Conservation (phyloP, 2,329 filamentous ascomycete species). For the Fusarium sp. region DNA sequence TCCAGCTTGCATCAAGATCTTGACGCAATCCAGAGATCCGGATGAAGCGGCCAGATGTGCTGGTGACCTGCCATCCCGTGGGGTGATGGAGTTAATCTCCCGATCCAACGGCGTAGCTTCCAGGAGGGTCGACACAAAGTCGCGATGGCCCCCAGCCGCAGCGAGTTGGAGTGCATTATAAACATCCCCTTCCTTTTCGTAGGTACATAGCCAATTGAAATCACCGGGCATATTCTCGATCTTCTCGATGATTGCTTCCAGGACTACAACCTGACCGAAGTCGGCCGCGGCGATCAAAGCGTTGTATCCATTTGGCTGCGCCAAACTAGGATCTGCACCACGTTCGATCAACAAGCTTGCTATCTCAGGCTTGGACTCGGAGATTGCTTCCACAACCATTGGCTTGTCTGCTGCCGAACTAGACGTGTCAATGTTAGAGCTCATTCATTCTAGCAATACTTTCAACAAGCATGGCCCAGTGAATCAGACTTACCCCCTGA, state of each 20-base stretch:
- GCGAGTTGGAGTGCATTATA: conserved; percentile 41
- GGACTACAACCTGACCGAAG: conserved; percentile 22
- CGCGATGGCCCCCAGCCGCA: conserved; percentile 21
- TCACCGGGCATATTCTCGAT: conserved; percentile 7
- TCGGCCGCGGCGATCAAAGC: conserved; percentile 26
- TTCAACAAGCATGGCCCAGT: neutral
- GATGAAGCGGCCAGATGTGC: conserved; percentile 34
- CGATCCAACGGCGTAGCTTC: conserved; percentile 20
- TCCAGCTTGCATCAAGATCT: conserved; percentile 14
- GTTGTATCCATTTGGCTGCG: conserved; percentile 16
- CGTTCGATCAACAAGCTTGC: conserved; percentile 25
- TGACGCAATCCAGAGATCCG: conserved; percentile 34
- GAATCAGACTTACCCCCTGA: neutral
- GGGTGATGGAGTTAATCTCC: conserved; percentile 18
- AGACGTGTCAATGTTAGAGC: neutral
- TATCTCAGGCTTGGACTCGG: conserved; percentile 3
- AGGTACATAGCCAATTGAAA: conserved; percentile 31
- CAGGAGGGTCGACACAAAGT: conserved; percentile 27
- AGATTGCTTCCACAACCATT: conserved; percentile 29
- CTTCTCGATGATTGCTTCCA: conserved; percentile 21
- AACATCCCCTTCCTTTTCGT: conserved; percentile 11
- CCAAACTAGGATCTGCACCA: conserved; percentile 32
- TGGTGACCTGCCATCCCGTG: conserved; percentile 21
- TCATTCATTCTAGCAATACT: neutral
- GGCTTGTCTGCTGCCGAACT: neutral